Evolutionary conservation across 2,329 filamentous ascomycete genomes (phyloP).

Genomic region (Hypomyces perniciosus): DNA sequence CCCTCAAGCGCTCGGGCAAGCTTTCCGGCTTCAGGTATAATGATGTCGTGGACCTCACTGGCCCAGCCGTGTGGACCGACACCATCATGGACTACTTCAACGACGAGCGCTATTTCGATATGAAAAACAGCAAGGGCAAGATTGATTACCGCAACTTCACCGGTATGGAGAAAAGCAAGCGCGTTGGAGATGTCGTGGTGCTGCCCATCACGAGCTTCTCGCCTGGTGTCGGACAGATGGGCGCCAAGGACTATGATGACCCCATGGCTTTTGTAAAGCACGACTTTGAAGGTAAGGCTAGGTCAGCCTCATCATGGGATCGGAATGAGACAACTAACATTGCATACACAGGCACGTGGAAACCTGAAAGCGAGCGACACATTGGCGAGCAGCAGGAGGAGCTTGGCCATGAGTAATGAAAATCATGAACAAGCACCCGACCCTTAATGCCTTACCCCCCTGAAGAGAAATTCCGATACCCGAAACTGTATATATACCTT

Average conservation of each 20-base stretch:
- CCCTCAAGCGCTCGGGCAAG: slow-evolving; percentile 61
- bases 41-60: slow-evolving; percentile 87
- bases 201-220: slow-evolving; percentile 97
- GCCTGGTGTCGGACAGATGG: slow-evolving; percentile 90
- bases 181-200: slow-evolving; percentile 88
- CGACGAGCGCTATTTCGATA: slow-evolving; percentile 80
- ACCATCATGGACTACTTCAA: slow-evolving; percentile 90
- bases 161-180: slow-evolving; percentile 73
- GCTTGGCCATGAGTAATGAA: not conserved
- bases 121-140: slow-evolving; percentile 60
- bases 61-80: slow-evolving; percentile 93
- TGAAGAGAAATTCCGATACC: not conserved
- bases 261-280: slow-evolving; percentile 98
- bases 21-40: slow-evolving; percentile 57
- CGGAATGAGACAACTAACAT: not conserved
- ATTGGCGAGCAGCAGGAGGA: slow-evolving; percentile 47
- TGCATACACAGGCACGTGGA: slow-evolving; percentile 60
- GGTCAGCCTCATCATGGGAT: not conserved
- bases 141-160: slow-evolving; percentile 89
- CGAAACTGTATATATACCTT: slow-evolving; percentile 3
- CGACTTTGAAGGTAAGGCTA: slow-evolving; percentile 75
- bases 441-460: not conserved
- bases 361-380: slow-evolving; percentile 64
- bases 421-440: not conserved
- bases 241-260: slow-evolving; percentile 78